Evolutionary conservation across 345 rosid species (phyloP).

Genomic region (Camelina neglecta): DNA sequence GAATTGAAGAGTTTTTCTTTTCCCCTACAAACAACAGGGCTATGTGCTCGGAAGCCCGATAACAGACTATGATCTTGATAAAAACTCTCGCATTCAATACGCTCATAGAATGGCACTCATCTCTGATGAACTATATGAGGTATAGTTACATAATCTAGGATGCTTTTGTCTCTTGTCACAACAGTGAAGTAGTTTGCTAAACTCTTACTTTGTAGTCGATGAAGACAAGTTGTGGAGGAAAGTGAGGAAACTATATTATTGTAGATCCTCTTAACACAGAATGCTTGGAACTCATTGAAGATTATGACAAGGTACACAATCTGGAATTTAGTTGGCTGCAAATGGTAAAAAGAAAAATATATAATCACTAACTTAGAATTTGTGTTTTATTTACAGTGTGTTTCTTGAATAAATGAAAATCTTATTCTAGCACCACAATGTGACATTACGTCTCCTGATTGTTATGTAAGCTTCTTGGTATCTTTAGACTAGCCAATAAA

Average conservation of each 20-base stretch:
- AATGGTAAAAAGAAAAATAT: neutral
- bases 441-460: conserved; percentile 18
- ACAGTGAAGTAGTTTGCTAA: neutral
- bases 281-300: neutral
- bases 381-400: neutral
- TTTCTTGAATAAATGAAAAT: neutral
- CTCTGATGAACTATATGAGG: conserved; percentile 1
- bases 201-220: conserved; percentile 43
- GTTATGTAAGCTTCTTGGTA: conserved; percentile 18
- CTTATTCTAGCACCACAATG: conserved; percentile 10
- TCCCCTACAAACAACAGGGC: neutral
- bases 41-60: neutral
- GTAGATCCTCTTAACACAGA: neutral
- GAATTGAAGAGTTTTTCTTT: neutral
- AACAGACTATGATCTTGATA: neutral
- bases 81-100: neutral
- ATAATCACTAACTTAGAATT: neutral
- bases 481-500: conserved; percentile 3
- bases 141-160: neutral
- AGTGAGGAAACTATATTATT: neutral
- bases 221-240: conserved; percentile 39
- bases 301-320: neutral
- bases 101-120: neutral
- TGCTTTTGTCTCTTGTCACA: neutral
- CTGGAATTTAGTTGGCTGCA: neutral